phyloP scores from a whole-genome alignment of 2,329 filamentous ascomycete species.

The Aureobasidium sp. region DNA sequence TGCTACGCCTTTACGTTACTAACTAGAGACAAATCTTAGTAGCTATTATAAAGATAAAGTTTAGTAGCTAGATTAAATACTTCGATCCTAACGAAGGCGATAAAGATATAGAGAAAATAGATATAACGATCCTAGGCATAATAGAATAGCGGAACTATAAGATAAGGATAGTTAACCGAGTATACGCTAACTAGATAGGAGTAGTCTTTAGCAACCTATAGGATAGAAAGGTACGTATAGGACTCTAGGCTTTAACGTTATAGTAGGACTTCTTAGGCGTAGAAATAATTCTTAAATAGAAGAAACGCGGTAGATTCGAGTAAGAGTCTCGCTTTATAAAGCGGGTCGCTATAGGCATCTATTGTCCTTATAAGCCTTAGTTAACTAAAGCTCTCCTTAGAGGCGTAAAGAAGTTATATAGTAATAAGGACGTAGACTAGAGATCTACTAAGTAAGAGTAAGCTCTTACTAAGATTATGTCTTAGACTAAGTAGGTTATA shows the following conservation, averaged over 20 bases:
- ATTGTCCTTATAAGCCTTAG: background rate
- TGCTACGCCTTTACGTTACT: background rate
- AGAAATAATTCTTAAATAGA: background rate
- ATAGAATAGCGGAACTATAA: background rate
- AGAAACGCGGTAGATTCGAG: background rate
- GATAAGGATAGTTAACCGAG: background rate
- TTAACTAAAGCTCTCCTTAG: background rate
- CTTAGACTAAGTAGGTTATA: background rate
- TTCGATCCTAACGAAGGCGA: background rate
- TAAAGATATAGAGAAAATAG: background rate
- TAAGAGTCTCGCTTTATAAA: background rate
- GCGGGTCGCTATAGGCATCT: background rate
- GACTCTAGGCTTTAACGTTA: background rate
- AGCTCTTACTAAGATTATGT: slow-evolving; percentile 1
- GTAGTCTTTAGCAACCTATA: background rate
- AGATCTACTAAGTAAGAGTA: background rate
- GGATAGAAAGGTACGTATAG: background rate
- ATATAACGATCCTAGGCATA: background rate
- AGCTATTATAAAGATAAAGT: background rate
- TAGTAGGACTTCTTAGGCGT: background rate
- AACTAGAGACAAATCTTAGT: background rate
- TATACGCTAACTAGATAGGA: background rate
- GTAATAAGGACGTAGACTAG: background rate
- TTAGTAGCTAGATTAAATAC: background rate
- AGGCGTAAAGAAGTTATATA: slow-evolving; percentile 3